A percentile compares a stretch with the other conserved stretches of the same genome.
Evolutionary conservation across 257 asterid genomes (phyloP).

Genomic region (Petrea volubilis): DNA sequence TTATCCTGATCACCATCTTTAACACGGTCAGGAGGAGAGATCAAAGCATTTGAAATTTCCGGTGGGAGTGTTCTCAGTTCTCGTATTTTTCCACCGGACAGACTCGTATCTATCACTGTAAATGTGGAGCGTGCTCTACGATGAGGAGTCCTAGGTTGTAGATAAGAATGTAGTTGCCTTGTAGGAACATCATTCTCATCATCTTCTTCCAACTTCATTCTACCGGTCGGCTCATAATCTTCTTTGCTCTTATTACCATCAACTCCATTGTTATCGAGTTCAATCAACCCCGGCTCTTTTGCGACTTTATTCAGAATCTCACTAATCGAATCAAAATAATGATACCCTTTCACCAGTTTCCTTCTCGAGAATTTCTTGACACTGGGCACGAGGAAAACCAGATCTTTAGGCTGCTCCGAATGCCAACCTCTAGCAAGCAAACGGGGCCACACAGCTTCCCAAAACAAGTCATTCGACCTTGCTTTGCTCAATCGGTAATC

Average conservation of each 20-base stretch:
- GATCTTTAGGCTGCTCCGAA: conserved; percentile 65
- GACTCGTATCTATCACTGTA: conserved; percentile 65
- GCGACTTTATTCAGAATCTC: conserved; percentile 71
- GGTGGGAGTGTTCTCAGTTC: conserved; percentile 50
- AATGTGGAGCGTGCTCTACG: conserved; percentile 38
- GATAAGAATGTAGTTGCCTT: conserved; percentile 45
- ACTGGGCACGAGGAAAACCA: conserved; percentile 75
- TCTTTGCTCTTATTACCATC: conserved; percentile 29
- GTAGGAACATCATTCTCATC: conserved; percentile 44
- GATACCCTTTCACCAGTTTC: conserved; percentile 56
- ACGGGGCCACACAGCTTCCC: conserved; percentile 98
- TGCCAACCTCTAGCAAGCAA: conserved; percentile 87
- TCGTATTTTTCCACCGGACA: conserved; percentile 41
- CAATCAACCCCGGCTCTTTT: conserved; percentile 58
- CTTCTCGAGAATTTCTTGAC: conserved; percentile 61
- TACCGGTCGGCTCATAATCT: conserved; percentile 22
- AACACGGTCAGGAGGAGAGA: conserved; percentile 1
- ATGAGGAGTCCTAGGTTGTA: conserved; percentile 68
- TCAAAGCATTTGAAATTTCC: conserved; percentile 27
- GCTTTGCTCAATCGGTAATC: conserved; percentile 79
- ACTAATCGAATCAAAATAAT: conserved; percentile 70
- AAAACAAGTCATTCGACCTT: conserved; percentile 72
- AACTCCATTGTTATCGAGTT: conserved; percentile 42
- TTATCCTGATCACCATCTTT: conserved; percentile 23
- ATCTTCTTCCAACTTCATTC: conserved; percentile 27